Base-by-base conservation (phyloP, 2,329 filamentous ascomycete species). In the Fusarium sp. region DNA sequence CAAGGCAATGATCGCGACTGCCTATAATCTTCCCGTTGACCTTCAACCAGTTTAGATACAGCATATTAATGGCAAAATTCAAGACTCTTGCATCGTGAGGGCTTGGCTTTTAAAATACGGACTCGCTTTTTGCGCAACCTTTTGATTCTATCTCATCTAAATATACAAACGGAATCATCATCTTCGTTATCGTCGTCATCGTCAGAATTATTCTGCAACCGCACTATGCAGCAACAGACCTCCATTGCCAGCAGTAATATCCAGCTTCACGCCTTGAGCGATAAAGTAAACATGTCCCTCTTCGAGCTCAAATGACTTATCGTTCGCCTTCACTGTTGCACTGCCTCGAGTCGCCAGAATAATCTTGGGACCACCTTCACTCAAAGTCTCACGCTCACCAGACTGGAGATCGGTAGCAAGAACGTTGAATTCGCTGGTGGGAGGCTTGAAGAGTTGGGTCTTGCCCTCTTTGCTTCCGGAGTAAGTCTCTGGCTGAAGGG, bases 381-480 rank as follows among this genome's bases (percentile, higher is more conserved):
- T 56, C 43, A 74, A 50, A 21, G 62, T 82, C 70, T 94, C 91
- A 39, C 79, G 84, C 72, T 92, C 88, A 1, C 85, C 87, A 0
- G 78, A 77, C 5, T 76, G 77, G n/a, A 94, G 74, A 21, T 84
- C 83, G 3, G 86, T 89, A 49, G 85, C 82, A 13, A 93, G 79
- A 80, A 94, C 87, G 70, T 89, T 86, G 74, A 94, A 94, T 78
- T 94, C 91, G 72, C 86, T 89, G 78, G 93, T 84, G 0, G 90
- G 90, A 7, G 91, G 91, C 12, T 82, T 83, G 74, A 91, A 92
- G 3, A 89, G 80, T 51, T 84, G 82, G 2, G 90, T 91, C 77
- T 86, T 89, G 0, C 89, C 89, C 43, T 84, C 83, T 65, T 81
- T 80, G 50, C 88, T 85, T 64, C 85, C 83, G 0, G 82, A 78